Evolutionary conservation across 768 basidiomycete genomes (phyloP), one percentile per base, ranked within the genome.

Genomic region (Lactarius pseudohatsudake): DNA sequence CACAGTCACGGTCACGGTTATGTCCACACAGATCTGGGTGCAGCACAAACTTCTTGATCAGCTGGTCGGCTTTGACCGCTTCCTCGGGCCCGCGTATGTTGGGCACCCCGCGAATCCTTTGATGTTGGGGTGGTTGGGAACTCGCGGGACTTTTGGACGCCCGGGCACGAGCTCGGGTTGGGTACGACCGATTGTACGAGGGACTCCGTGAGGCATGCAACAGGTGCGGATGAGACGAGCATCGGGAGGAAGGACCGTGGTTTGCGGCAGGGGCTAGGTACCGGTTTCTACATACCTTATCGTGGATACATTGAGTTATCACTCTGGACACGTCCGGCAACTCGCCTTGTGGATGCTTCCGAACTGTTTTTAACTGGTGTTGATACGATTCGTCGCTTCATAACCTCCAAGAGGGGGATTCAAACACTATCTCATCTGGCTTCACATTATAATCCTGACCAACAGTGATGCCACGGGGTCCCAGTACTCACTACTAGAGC

Each of bases 111-210:
- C 85, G 61, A 98, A 98, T 77, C 96, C 96, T 47, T 99, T 98
- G 75, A 93, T 77, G 72, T 91, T 22, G 95, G 95, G 2, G 57
- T 90, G 20, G 77, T 84, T 22, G 80, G 81, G 64, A 96, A 96
- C 74, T 95, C 93, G 75, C 86, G 84, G 72, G 96, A 98, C 80
- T 98, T 99, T 77, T 99, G 96, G 96, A 86, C 86, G 57, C 84
- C 84, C 64, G 92, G 94, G 28, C 81, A 81, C 66, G 91, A 93
- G 76, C 78, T 96, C 34, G 92, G 92, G 2, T 91, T 98, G 89
- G 95, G 75, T 99, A 97, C 78, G 91, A 92, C 62, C 81, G 82
- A 71, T 75, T 97, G 75, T 96, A 96, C 78, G 92, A 95, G 74
- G 95, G 94, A 16, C 93, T 94, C 74, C 76, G 78, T 62, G 90